Conservation (phyloP, 352 stramenopile genomes). For the Globisporangium nunn region DNA sequence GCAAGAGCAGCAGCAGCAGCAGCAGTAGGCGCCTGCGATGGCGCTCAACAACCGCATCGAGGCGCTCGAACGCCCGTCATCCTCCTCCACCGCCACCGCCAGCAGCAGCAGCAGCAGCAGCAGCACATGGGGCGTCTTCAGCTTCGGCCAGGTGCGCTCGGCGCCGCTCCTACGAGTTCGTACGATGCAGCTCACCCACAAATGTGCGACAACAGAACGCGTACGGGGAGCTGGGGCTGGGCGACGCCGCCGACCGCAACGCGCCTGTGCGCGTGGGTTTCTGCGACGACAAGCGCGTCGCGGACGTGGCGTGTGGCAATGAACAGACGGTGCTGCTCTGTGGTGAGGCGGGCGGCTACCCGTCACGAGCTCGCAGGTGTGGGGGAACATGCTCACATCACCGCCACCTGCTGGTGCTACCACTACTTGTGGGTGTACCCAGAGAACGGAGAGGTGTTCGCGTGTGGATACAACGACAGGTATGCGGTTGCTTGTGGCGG, state of each 20-base stretch:
- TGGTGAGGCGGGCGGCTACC: slow-evolving; percentile 18
- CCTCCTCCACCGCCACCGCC: neutral
- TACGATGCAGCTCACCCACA: too few relatives aligned
- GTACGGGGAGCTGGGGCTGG: slow-evolving; percentile 88
- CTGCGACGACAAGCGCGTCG: slow-evolving; percentile 32
- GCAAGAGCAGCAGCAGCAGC: too few relatives aligned
- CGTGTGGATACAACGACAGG: slow-evolving; percentile 92
- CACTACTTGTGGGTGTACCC: neutral
- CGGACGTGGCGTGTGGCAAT: slow-evolving; percentile 86
- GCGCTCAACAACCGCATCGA: slow-evolving; percentile 14
- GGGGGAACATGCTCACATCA: neutral
- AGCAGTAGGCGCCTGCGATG: neutral
- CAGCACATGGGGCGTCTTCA: slow-evolving; percentile 23
- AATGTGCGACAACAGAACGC: slow-evolving; percentile 60
- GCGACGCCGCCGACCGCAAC: slow-evolving; percentile 69
- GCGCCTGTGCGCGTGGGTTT: slow-evolving; percentile 37
- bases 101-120: neutral
- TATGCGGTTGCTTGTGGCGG: slow-evolving; percentile 8
- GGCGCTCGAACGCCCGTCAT: neutral
- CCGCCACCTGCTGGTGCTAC: neutral
- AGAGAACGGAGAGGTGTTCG: slow-evolving; percentile 77
- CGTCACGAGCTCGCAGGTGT: neutral
- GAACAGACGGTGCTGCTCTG: slow-evolving; percentile 87
- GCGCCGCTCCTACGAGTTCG: neutral
- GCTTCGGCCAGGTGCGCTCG: slow-evolving; percentile 35